Base-by-base conservation (phyloP, 2,329 filamentous ascomycete species). In the Pseudogymnoascus sp. region DNA sequence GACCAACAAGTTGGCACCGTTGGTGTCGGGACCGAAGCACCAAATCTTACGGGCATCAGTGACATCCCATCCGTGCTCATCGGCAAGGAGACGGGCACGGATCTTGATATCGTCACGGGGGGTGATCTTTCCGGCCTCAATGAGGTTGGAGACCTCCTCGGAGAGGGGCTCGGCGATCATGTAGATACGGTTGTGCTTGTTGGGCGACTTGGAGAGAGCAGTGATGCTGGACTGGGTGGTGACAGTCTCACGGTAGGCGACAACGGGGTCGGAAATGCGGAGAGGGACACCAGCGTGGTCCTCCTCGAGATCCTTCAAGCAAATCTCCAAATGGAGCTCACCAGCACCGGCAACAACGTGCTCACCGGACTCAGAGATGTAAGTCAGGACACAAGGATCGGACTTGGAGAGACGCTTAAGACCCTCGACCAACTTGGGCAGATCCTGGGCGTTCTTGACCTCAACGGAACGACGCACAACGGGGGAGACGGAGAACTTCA, bases 171-270 rank as follows among this genome's bases (percentile, higher is more conserved):
- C 82, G 69, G 95, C 95, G 79, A 85, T 86, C 82, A 99, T 88
- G 85, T 97, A 99, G 67, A 99, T 86, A 92, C 95, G 93, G 87
- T 99, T 99, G 90, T 99, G 95, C 91, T 99, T 99, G 90, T 99
- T 99, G 83, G 95, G 95, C 59, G 95, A 99, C 86, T 99, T 99
- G 81, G 95, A 97, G 75, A 99, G 85, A 72, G 95, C 95, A 75
- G 91, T 96, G 75, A 97, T 97, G 86, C 88, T 91, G 63, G 95
- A 97, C 77, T 87, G 87, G 74, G 69, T 84, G 72, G 80, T 79
- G 75, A 99, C 93, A 69, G 93, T 96, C 88, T 99, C 95, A 87
- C 95, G 93, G 89, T 96, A 99, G 78, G 91, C 87, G 76, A 97
- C 95, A 78, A 99, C 95, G 70, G 95, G 95, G 84, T 97, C 95